Evolutionary conservation across 2,329 filamentous ascomycete species (phyloP), one percentile per base, ranked within the genome.

Genomic region (Fusarium nodosum): DNA sequence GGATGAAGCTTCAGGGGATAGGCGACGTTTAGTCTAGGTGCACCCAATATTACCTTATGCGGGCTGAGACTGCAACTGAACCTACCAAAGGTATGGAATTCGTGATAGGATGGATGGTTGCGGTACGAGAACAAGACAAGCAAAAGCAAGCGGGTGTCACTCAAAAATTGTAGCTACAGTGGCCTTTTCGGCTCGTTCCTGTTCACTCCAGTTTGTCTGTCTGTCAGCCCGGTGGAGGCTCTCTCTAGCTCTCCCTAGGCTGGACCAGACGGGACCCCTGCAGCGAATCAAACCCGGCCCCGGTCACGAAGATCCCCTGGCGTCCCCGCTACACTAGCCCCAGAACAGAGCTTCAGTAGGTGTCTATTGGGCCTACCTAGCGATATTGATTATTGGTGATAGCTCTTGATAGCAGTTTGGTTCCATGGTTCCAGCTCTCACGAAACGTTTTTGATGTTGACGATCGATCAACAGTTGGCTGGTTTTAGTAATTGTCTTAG

Each of bases 131-230:
- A 31, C 57, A 34, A 54, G 24, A 51, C 48, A 18, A 51, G 47
- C 47, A 51, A 34, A 20, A 47, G 45, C 45, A 47, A 31, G 58
- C 62, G 55, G 56, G 64, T 64, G 62, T 67, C 66, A 58, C 30
- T 55, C 55, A 60, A 71, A 71, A 78, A 74, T 76, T 79, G 77
- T 79, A 79, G 77, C 77, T 79, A 78, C 77, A 79, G 77, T 79
- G 78, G 78, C 78, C 78, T 79, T 66, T 78, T 77, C 74, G 63
- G 60, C 53, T 71, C 30, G 46, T 60, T 65, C 65, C 68, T 45
- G 41, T 42, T 31, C 33, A 54, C 28, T 51, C 26, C 54, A 6
- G 34, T 7, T 3, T 12, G 36, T 33, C 31, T 15, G 57, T n/a
- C 60, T 41, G 62, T 65, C 62, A 65, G 62, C 62, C 62, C 62